Evolutionary conservation across 345 rosid species (phyloP), one percentile per base, ranked within the genome.

Genomic region (Salix suchowensis): DNA sequence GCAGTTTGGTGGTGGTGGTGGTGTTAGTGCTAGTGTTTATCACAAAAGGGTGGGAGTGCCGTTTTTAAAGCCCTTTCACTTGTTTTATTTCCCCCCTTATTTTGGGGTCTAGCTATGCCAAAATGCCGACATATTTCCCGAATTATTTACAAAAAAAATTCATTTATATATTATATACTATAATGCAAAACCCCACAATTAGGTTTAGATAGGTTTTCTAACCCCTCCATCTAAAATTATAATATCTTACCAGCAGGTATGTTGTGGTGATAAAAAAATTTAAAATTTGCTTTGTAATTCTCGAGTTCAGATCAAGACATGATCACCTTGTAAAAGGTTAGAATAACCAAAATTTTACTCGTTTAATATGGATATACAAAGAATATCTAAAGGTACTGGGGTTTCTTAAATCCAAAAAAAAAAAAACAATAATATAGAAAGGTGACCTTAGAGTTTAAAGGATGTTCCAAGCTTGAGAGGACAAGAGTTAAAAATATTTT

Each of bases 41-140:
- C 87, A 76, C 70, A 65, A 69, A 36, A 72, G 78, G 72, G 58
- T 48, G 16, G 39, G 84, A 76, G 74, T 75, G 84, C 71, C 82
- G n/a, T 84, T 84, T 67, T 83, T 48, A n/a, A 60, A 69, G 76
- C 24, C 39, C 78, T 70, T 60, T 76, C 71, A 21, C 72, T 71
- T 28, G 39, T 48, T 34, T 55, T 24, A 4, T 37, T 28, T 26
- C 26, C 46, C 11, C 37, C 26, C 68, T 16, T 72, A 26, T 18
- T 65, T 60, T 84, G 86, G 84, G 89, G 90, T 82, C 85, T 71
- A 37, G 66, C 39, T 60, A 73, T 66, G 79, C 84, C 81, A 78
- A 77, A 82, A 79, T 74, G 81, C 87, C 86, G 81, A 87, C 89
- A 84, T 75, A 78, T 62, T 18, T 77, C 84, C 86, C 79, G 60